These are phyloP conservation scores for Aureobasidium sp. DNA, from an alignment of 2,329 filamentous ascomycete genomes.

Conservation along the genomic window DNA sequence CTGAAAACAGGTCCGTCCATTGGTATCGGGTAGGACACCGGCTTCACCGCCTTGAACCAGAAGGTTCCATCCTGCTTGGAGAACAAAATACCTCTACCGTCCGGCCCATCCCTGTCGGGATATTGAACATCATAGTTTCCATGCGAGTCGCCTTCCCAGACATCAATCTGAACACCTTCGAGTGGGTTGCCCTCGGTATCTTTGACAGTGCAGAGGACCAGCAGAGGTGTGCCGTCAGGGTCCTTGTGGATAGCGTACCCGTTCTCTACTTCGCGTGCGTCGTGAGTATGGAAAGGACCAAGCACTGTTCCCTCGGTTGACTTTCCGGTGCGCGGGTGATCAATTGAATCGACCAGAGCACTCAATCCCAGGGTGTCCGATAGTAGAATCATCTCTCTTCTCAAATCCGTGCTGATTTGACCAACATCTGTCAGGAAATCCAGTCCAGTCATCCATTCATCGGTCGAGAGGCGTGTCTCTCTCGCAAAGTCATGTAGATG, in stretches of 20 bases:
- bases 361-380: slow-evolving; percentile 21
- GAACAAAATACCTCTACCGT: slow-evolving; percentile 21
- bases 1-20: slow-evolving; percentile 20
- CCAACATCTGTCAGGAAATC: slow-evolving; percentile 61
- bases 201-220: slow-evolving; percentile 19
- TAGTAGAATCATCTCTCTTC: slow-evolving; percentile 41
- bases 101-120: slow-evolving; percentile 18
- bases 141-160: slow-evolving; percentile 24
- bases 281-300: slow-evolving; percentile 25
- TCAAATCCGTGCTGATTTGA: slow-evolving; percentile 59
- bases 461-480: slow-evolving; percentile 62
- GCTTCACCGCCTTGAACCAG: slow-evolving; percentile 22
- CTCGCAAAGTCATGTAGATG: slow-evolving; percentile 72
- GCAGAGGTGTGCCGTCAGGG: slow-evolving; percentile 17
- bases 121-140: slow-evolving; percentile 25
- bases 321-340: slow-evolving; percentile 15
- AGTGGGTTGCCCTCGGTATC: slow-evolving; percentile 20
- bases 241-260: slow-evolving; percentile 19
- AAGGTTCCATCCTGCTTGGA: slow-evolving; percentile 19
- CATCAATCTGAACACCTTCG: slow-evolving; percentile 11
- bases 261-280: slow-evolving; percentile 19
- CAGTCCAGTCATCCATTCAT: slow-evolving; percentile 65
- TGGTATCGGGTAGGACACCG: slow-evolving; percentile 23
- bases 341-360: slow-evolving; percentile 22
- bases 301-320: slow-evolving; percentile 23